Evolutionary conservation across 495 filamentous ascomycete genomes (phyloP).

Genomic region (Penicillium canariense): DNA sequence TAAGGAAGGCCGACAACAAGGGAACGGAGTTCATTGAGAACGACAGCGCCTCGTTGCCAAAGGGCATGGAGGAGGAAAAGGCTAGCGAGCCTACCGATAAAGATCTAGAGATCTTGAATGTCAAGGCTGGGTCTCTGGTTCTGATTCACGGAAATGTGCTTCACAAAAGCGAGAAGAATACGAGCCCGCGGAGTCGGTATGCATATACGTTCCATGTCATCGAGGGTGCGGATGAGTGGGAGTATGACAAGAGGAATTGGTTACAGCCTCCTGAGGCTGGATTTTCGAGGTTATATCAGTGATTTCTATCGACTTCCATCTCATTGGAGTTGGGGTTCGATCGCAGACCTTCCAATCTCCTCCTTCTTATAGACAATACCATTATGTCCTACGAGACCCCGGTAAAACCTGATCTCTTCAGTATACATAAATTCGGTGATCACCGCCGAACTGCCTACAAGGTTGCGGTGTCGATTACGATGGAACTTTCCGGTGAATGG

Average conservation of each 20-base stretch:
- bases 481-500: too few species aligned
- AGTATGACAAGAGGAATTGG: constrained; percentile 90
- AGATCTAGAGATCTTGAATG: constrained; percentile 68
- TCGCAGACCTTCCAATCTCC: too few species aligned
- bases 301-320: not conserved
- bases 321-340: too few species aligned
- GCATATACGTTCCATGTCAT: constrained; percentile 99
- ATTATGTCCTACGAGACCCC: too few species aligned
- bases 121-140: constrained; percentile 85
- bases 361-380: too few species aligned
- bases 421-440: too few species aligned
- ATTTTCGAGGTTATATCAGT: constrained; percentile 63
- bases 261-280: constrained; percentile 77
- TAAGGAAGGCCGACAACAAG: constrained; percentile 55
- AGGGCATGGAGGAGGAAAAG: constrained; percentile 37
- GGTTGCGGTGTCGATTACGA: too few species aligned
- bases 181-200: constrained; percentile 77
- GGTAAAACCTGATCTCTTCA: too few species aligned
- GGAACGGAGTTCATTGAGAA: constrained; percentile 59
- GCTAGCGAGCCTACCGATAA: constrained; percentile 41
- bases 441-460: too few species aligned
- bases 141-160: constrained; percentile 95
- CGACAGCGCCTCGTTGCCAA: constrained; percentile 45
- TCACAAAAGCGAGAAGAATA: constrained; percentile 94
- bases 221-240: constrained; percentile 68